phyloP scores from a whole-genome alignment of 176 grass and related monocot species.

The Musa troglodytarum region DNA sequence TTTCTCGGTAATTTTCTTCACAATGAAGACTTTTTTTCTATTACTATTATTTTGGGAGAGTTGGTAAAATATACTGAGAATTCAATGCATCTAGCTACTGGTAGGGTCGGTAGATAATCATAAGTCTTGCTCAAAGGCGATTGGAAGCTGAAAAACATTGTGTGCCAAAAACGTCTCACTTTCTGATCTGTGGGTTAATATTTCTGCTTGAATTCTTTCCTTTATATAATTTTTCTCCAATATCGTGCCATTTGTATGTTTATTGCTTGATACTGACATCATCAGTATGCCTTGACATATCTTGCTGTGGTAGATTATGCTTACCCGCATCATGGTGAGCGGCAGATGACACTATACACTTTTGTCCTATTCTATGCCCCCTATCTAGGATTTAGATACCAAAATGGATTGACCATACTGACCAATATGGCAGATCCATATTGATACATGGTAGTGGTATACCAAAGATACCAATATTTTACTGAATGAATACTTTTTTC shows the following conservation, averaged over 20 bases:
- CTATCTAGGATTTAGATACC: no score
- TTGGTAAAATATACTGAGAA: not conserved
- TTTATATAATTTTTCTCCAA: not conserved
- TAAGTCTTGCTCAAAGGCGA: not conserved
- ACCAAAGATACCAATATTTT: no score
- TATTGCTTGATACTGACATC: not conserved
- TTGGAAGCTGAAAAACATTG: no score
- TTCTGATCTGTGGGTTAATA: not conserved
- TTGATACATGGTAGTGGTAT: no score
- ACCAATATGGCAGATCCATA: no score
- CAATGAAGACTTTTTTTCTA: not conserved
- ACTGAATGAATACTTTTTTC: no score
- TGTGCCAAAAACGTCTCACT: not conserved
- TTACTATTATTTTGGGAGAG: not conserved
- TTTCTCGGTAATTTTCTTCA: conserved; percentile 52
- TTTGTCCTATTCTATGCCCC: no score
- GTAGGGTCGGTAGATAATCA: not conserved
- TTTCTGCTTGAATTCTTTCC: not conserved
- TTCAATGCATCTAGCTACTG: not conserved
- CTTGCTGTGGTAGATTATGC: no score
- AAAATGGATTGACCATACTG: no score
- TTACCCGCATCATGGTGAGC: no score
- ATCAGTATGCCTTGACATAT: not conserved
- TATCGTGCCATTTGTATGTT: not conserved
- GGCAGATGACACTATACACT: no score